Percentiles rank a stretch among this genome's conserved stretches.
phyloP scores from a whole-genome alignment of 164 flowering plant species.

The Akebia trifoliata region DNA sequence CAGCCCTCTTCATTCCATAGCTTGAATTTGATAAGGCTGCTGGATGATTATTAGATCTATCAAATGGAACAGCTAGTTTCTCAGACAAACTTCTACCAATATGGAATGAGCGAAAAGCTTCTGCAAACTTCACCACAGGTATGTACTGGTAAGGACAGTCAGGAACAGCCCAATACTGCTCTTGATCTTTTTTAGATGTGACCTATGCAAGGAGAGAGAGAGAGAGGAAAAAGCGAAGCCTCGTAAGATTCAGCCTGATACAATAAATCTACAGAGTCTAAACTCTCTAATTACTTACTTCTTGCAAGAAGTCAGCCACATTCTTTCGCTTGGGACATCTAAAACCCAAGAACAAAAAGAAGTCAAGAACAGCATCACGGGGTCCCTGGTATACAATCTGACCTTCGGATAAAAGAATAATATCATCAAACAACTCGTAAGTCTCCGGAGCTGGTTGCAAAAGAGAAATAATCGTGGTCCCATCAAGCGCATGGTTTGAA shows the following conservation, averaged over 20 bases:
- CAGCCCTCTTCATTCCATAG: slow-evolving; percentile 64
- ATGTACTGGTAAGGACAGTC: slow-evolving; percentile 59
- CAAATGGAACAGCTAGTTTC: slow-evolving; percentile 66
- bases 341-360: slow-evolving; percentile 85
- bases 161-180: slow-evolving; percentile 83
- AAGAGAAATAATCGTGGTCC: slow-evolving; percentile 82
- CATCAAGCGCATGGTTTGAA: slow-evolving; percentile 73
- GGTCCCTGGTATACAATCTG: slow-evolving; percentile 96
- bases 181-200: slow-evolving; percentile 87
- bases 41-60: slow-evolving; percentile 74
- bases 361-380: slow-evolving; percentile 57
- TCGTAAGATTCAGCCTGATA: not conserved
- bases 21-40: slow-evolving; percentile 74
- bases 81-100: slow-evolving; percentile 53
- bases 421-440: slow-evolving; percentile 90
- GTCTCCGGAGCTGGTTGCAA: slow-evolving; percentile 98
- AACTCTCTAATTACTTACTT: slow-evolving; percentile 45
- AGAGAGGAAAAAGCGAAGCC: not conserved
- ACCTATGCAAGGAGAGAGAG: slow-evolving; percentile 44
- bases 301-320: slow-evolving; percentile 98
- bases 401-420: slow-evolving; percentile 85
- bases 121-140: slow-evolving; percentile 71
- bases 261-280: not conserved
- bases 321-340: slow-evolving; percentile 82
- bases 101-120: slow-evolving; percentile 65